phyloP scores from a whole-genome alignment of 441 rosid species.

The Adansonia madagascariensis region DNA sequence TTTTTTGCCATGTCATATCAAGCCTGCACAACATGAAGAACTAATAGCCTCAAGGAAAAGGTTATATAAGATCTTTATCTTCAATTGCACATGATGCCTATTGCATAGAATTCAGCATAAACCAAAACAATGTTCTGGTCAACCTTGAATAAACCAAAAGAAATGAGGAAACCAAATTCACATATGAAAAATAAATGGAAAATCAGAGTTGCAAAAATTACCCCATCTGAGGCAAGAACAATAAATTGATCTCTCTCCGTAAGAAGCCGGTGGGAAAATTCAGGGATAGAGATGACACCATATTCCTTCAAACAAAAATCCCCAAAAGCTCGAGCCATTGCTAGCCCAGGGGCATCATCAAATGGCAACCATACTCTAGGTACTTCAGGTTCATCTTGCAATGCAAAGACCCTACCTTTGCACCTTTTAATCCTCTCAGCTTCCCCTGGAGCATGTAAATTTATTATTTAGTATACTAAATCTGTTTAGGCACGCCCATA shows the following conservation, averaged over 20 bases:
- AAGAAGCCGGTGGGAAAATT: conserved; percentile 77
- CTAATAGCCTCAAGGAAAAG: background rate
- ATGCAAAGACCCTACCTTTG: conserved; percentile 94
- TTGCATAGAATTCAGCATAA: background rate
- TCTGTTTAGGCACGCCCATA: conserved; percentile 5
- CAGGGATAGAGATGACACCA: conserved; percentile 94
- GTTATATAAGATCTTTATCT: too few relatives aligned
- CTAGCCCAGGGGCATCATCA: conserved; percentile 97
- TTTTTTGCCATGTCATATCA: background rate
- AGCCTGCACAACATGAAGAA: too few relatives aligned
- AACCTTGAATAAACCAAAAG: conserved; percentile 10
- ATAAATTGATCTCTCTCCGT: conserved; percentile 92
- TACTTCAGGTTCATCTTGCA: conserved; percentile 99
- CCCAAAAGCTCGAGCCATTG: conserved; percentile 99
- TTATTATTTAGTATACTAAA: conserved; percentile 13
- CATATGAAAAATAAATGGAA: background rate
- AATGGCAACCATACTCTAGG: conserved; percentile 96
- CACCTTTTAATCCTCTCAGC: conserved; percentile 94
- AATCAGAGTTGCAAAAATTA: conserved; percentile 38
- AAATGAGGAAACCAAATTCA: conserved; percentile 1
- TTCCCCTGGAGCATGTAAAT: conserved; percentile 61
- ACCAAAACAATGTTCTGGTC: background rate
- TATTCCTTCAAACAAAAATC: conserved; percentile 98
- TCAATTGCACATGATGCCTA: background rate
- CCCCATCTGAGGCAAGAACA: conserved; percentile 98